Base-by-base conservation (phyloP, 2,329 filamentous ascomycete genomes). In the Claviceps sp. region DNA sequence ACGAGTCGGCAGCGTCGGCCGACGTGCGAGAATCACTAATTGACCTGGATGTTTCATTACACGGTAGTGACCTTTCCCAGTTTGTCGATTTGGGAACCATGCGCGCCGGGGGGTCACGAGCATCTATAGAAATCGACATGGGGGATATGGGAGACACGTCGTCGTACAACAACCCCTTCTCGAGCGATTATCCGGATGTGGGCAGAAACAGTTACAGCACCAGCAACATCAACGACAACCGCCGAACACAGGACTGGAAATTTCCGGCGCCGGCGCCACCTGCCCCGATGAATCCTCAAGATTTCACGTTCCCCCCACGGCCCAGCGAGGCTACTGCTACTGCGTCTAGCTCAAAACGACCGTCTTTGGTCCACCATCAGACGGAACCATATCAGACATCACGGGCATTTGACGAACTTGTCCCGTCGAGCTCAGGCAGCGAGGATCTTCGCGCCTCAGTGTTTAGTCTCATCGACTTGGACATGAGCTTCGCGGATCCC, bases 61-160 rank as follows among this genome's bases (percentile, higher is more conserved):
- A 74, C 44, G 77, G 76, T 2, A 73, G 69, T 40, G 75, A 77
- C 3, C 67, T 80, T 1, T 78, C 79, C 1, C 74, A 71, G 50
- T 83, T 82, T 55, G 74, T 75, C 40, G 79, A 83, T 57, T 71
- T 83, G 71, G 75, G 77, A 51, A 84, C 80, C 4, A 78, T 84
- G 55, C 74, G 68, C 55, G 71, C 74, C n/a, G 70, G 66, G 6
- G 70, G 72, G 18, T 68, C 71, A 8, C 69, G 72, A 37, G 63
- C 65, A 24, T 74, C 76, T 0, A 69, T 72, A 54, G 75, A 79
- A 45, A 75, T 76, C 51, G 72, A 72, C 48, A 67, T 69, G 55
- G 72, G 70, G 16, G 70, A 74, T 48, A 67, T 69, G 55, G 72
- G 70, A n/a, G 70, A 74, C 38, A 54, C 59, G 14, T 62, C 65